phyloP scores from a whole-genome alignment of 2,329 filamentous ascomycete species.

The Penicillium corylophilum region DNA sequence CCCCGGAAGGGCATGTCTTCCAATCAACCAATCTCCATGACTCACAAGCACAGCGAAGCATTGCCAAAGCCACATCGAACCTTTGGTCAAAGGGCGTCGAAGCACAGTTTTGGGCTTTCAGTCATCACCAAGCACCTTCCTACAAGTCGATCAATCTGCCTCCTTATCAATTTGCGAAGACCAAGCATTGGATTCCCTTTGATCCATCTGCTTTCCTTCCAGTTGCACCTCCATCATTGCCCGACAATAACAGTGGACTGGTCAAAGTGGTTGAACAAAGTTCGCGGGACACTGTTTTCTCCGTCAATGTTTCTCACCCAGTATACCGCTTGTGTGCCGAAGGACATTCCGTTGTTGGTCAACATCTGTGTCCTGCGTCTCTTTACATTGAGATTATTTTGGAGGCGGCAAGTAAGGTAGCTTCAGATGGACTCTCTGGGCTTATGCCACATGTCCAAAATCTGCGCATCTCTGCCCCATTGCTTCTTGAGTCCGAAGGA shows the following conservation, averaged over 20 bases:
- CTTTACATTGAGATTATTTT: background rate
- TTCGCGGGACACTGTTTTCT: too few relatives aligned
- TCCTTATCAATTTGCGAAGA: slow-evolving; percentile 48
- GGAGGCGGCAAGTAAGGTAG: too few relatives aligned
- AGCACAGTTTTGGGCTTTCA: slow-evolving; percentile 42
- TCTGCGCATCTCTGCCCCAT: background rate
- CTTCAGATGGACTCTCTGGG: too few relatives aligned
- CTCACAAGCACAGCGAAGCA: slow-evolving; percentile 4
- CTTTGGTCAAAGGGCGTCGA: slow-evolving; percentile 45
- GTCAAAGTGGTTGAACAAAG: too few relatives aligned
- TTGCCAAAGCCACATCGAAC: slow-evolving; percentile 29
- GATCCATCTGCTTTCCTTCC: background rate
- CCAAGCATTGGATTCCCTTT: slow-evolving; percentile 40
- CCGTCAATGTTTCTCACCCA: background rate
- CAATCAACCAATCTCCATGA: slow-evolving; percentile 17
- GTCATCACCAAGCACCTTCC: slow-evolving; percentile 25
- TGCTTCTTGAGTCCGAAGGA: background rate
- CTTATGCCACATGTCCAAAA: background rate
- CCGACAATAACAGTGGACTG: too few relatives aligned
- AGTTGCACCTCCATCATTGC: too few relatives aligned
- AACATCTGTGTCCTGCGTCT: background rate
- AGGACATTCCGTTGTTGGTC: background rate
- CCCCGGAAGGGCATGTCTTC: slow-evolving; percentile 3
- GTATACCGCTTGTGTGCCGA: background rate
- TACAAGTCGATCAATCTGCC: slow-evolving; percentile 36